Evolutionary conservation across 23 red algal genomes (phyloP).

Genomic region (Pyropia yezoensis): DNA sequence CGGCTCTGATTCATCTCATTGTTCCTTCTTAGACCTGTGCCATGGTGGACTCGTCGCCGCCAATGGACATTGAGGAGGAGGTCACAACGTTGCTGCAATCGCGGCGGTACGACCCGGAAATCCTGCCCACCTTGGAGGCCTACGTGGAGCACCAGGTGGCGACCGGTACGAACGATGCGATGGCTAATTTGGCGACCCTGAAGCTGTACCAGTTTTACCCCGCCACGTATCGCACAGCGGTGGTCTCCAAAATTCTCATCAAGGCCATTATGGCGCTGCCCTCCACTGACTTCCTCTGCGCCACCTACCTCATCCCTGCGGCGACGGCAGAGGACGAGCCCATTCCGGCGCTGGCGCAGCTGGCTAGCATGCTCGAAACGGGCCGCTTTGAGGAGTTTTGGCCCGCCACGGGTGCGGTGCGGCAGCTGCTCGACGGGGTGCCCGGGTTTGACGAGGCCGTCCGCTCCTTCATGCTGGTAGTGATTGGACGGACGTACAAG

Average conservation of each 20-base stretch:
- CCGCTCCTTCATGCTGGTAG: conserved; percentile 60
- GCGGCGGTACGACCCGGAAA: conserved; percentile 65
- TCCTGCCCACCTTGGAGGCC: conserved; percentile 57
- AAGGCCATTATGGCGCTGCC: conserved; percentile 71
- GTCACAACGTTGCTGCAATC: conserved; percentile 52
- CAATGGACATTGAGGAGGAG: conserved; percentile 31
- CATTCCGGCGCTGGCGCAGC: conserved; percentile 45
- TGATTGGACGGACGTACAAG: conserved; percentile 59
- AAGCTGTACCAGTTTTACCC: conserved; percentile 94
- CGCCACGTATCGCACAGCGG: conserved; percentile 24
- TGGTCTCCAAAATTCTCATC: conserved; percentile 63
- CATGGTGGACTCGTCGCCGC: too few relatives aligned
- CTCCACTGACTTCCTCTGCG: conserved; percentile 55
- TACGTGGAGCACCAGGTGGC: conserved; percentile 63
- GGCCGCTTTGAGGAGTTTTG: conserved; percentile 65
- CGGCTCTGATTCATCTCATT: too few relatives aligned
- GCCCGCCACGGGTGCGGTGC: conserved; percentile 18
- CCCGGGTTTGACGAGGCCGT: conserved; percentile 46
- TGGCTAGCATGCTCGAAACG: conserved; percentile 53
- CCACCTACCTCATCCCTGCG: conserved; percentile 56
- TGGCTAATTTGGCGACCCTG: conserved; percentile 67
- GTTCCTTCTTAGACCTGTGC: too few relatives aligned
- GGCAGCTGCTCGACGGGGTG: conserved; percentile 20
- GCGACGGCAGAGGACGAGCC: conserved; percentile 43
- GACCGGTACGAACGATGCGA: conserved; percentile 32